Base-by-base conservation (phyloP, 371 early-diverging fungal species). In the Rhizoclosmatium hyalinum region DNA sequence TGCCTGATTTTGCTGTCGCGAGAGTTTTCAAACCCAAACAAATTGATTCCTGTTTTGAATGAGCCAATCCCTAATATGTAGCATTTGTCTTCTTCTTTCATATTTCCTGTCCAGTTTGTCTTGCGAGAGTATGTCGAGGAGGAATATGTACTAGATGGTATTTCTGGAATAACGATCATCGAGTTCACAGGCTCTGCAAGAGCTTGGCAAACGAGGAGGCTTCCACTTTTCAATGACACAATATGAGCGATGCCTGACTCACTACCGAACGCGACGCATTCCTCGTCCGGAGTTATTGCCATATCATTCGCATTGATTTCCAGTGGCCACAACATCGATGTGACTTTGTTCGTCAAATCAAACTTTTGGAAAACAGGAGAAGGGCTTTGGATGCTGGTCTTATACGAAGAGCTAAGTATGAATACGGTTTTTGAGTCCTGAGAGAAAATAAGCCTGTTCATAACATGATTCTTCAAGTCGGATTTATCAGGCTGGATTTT, bases 11-110 rank as follows among this genome's bases (percentile, higher is more conserved):
- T 24, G 17, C 17, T 21, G 50, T 64, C 53, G 1, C 39, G 32
- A 8, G 14, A 32, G 10, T 43, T 73, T 14, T 65, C 54, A 17
- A 73, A 47, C 24, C 65, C 65, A 2, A 65, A n/a, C 4, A 73
- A 24, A 43, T 32, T 32, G 5, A 73, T 55, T 12, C 63, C 55
- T 5, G 47, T 45, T 21, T 73, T 47, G 24, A 47, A 24, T 24
- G 54, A 55, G 41, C 73, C 73, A 32, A 63, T 55, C 32, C 56
- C 63, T 39, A 73, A 32, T 50, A 63, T 63, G n/a, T 63, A 73
- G 19, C 17, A 54, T 3, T 4, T 41, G 12, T 32, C 12, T 21
- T 73, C 73, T 47, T 17, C 21, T 6, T 12, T 14, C 21, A 47
- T 42, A 6, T 54, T 39, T 17, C 73, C 73, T 10, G 63, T 41